Base-by-base conservation (phyloP, 331 rosid genomes). In the Quercus tomentella region DNA sequence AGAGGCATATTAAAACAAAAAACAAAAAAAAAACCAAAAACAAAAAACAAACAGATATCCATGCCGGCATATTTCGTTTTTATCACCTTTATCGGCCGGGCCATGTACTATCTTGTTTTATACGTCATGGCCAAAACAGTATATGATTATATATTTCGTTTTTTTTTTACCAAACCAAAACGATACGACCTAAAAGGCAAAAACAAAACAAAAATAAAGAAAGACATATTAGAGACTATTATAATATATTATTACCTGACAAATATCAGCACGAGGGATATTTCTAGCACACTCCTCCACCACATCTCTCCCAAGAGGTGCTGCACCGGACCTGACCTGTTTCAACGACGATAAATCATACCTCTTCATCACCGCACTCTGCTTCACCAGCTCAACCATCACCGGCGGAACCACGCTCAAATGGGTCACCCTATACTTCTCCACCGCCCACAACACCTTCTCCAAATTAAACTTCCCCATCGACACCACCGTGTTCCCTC, bases 271-370 rank as follows among this genome's bases (percentile, higher is more conserved):
- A 0, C n/a, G 51, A 54, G 87, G 91, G 5, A 88, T 63, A 26
- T 74, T 18, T 79, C 25, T 76, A 1, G 87, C 85, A 58, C 82
- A 82, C n/a, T 80, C 80, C 16, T 77, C 82, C 85, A 82, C 80
- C 28, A 88, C 58, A 55, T 88, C 91, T 51, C 20, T 88, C 20
- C 87, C 89, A 23, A 85, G 49, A 41, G 91, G 91, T 0, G 89
- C 86, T 4, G 87, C 91, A 21, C 89, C 87, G 0, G 86, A 82
- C 0, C 67, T 30, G 3, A 88, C 49, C 65, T 72, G 81, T 37
- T 66, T 83, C 84, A 88, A 22, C 7, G 87, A 88, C 22, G 89
- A 82, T 41, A 85, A 79, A 20, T 88, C 89, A 2, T 85, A 85
- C 15, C 37, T 80, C 2, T 65, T 78, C 72, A 78, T 16, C 14